phyloP scores from a whole-genome alignment of 306 rosid species.

The Rosa rugosa region DNA sequence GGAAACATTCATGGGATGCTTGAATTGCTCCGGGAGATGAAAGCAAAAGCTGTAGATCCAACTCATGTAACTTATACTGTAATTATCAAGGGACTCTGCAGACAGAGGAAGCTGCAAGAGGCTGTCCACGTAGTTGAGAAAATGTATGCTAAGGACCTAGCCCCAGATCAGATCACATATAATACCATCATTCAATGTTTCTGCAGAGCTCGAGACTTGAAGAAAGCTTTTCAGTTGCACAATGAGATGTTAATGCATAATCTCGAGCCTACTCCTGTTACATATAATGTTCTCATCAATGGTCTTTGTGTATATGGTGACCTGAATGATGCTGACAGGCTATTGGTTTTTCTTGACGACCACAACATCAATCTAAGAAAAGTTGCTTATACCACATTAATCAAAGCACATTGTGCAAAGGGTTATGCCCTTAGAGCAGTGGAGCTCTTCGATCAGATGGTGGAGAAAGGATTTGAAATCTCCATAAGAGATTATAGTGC shows the following conservation, averaged over 20 bases:
- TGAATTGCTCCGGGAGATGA: conserved; percentile 40
- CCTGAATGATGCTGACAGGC: conserved; percentile 44
- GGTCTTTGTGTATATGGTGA: conserved; percentile 55
- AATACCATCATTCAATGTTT: conserved; percentile 44
- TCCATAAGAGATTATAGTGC: conserved; percentile 51
- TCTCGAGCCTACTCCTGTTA: conserved; percentile 46
- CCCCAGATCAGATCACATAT: conserved; percentile 51
- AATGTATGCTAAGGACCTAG: conserved; percentile 40
- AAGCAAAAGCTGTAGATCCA: conserved; percentile 34
- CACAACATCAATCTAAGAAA: conserved; percentile 33
- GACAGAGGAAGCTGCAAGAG: conserved; percentile 35
- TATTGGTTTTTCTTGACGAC: conserved; percentile 39
- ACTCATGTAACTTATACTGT: conserved; percentile 49
- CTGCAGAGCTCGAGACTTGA: conserved; percentile 43
- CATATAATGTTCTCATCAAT: conserved; percentile 48
- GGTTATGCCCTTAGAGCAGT: conserved; percentile 42
- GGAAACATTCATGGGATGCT: conserved; percentile 38
- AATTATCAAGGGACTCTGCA: conserved; percentile 52
- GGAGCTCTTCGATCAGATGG: conserved; percentile 40
- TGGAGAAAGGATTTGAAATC: conserved; percentile 38
- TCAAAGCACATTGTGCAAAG: conserved; percentile 57
- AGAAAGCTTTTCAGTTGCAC: conserved; percentile 45
- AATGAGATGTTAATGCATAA: conserved; percentile 48
- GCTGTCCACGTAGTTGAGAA: conserved; percentile 34
- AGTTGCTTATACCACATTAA: conserved; percentile 42